A percentile compares a stretch with the other conserved stretches of the same genome.
These are phyloP conservation scores for Apiotrichum veenhuisii DNA, from an alignment of 1,284 basidiomycete genomes.

Conservation along the genomic window DNA sequence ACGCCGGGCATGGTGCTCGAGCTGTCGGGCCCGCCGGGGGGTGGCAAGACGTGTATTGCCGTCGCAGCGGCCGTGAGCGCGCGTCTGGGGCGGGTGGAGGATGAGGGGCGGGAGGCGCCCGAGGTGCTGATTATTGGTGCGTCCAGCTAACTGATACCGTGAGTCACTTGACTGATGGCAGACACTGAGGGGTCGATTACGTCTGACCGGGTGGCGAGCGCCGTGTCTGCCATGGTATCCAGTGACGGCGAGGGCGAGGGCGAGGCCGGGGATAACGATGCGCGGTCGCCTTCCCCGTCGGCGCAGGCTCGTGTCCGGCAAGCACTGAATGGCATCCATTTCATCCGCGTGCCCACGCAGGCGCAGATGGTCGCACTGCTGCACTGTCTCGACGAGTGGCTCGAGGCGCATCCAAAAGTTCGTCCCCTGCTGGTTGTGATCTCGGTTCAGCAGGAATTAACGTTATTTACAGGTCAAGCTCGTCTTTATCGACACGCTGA, in stretches of 20 bases:
- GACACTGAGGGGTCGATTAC: constrained; percentile 47
- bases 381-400: constrained; percentile 43
- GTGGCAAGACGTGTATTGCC: constrained; percentile 41
- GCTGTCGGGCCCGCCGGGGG: constrained; percentile 45
- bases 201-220: constrained; percentile 27
- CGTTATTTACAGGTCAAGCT: constrained; percentile 35
- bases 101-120: constrained; percentile 8
- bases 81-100: constrained; percentile 14
- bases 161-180: constrained; percentile 8
- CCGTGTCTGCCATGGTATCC: constrained; percentile 12
- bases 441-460: neutral
- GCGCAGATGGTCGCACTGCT: constrained; percentile 46
- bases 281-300: neutral
- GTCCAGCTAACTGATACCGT: constrained; percentile 3
- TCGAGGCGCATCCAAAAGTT: constrained; percentile 40
- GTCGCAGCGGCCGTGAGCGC: constrained; percentile 38
- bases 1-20: constrained; percentile 43
- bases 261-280: too few relatives aligned
- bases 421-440: neutral
- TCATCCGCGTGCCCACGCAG: constrained; percentile 44
- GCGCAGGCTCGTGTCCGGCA: neutral
- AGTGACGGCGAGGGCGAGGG: neutral
- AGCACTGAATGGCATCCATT: constrained; percentile 38
- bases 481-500: constrained; percentile 47
- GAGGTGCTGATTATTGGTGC: constrained; percentile 47